These are phyloP conservation scores for Berberis thunbergii DNA, from an alignment of 164 flowering plant species.

Conservation along the genomic window DNA sequence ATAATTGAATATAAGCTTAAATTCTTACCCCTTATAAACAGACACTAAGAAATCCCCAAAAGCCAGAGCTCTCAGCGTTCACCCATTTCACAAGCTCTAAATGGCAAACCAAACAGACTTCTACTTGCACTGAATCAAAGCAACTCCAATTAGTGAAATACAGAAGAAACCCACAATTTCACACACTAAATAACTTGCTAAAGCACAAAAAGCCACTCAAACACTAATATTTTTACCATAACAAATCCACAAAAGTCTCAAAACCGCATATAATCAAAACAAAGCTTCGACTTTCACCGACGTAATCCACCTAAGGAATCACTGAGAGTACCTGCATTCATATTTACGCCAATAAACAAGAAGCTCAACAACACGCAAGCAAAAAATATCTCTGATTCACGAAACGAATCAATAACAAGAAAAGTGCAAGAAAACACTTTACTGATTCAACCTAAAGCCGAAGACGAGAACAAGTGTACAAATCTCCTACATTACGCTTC, in stretches of 20 bases:
- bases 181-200: neutral
- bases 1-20: neutral
- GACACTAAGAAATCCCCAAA: neutral
- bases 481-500: too few relatives aligned
- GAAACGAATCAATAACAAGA: too few relatives aligned
- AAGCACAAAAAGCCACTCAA: neutral
- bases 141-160: neutral
- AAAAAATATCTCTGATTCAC: conserved; percentile 5
- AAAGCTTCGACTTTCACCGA: conserved; percentile 4
- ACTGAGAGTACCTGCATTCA: neutral
- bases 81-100: too few relatives aligned
- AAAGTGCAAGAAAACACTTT: too few relatives aligned
- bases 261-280: conserved; percentile 5
- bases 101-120: too few relatives aligned
- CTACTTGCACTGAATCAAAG: neutral
- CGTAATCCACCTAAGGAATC: conserved; percentile 33
- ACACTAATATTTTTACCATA: neutral
- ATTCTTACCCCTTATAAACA: neutral
- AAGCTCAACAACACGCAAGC: conserved; percentile 23
- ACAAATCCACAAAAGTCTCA: neutral
- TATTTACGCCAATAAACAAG: neutral
- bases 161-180: neutral
- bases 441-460: too few relatives aligned
- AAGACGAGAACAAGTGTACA: too few relatives aligned
- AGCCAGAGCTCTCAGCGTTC: too few relatives aligned